phyloP scores from a whole-genome alignment of 2,329 filamentous ascomycete genomes.

The Neofusicoccum kwambonambiense region DNA sequence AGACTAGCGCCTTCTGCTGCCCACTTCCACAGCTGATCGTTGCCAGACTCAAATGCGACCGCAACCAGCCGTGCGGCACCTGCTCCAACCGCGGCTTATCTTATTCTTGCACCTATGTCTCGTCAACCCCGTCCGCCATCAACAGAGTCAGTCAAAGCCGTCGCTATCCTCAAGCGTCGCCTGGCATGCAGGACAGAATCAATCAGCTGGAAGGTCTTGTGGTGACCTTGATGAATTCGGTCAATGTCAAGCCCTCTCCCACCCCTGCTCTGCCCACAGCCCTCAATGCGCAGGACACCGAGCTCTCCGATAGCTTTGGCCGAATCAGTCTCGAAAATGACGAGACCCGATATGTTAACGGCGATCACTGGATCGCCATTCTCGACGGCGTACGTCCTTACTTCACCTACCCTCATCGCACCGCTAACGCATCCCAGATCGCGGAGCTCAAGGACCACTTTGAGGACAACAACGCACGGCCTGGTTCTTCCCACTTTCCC shows the following conservation, averaged over 20 bases:
- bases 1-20: conserved; percentile 11
- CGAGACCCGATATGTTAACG: conserved; percentile 19
- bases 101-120: not conserved
- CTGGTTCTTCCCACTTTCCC: conserved; percentile 21
- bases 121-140: not conserved
- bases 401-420: conserved; percentile 17
- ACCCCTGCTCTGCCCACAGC: not conserved
- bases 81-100: conserved; percentile 7
- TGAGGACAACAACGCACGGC: not conserved
- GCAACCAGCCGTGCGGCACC: conserved; percentile 17
- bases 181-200: conserved; percentile 18
- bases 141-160: not conserved
- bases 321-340: not conserved
- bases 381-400: conserved; percentile 33
- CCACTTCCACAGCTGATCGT: conserved; percentile 6
- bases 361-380: conserved; percentile 36
- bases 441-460: not conserved
- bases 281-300: not conserved
- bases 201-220: conserved; percentile 28
- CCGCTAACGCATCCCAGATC: not conserved
- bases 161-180: conserved; percentile 5
- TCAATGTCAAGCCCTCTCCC: not conserved
- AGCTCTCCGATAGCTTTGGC: not conserved
- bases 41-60: conserved; percentile 22
- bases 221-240: conserved; percentile 2